phyloP scores from a whole-genome alignment of 2,329 filamentous ascomycete species.

The Cercospora nicotianae region DNA sequence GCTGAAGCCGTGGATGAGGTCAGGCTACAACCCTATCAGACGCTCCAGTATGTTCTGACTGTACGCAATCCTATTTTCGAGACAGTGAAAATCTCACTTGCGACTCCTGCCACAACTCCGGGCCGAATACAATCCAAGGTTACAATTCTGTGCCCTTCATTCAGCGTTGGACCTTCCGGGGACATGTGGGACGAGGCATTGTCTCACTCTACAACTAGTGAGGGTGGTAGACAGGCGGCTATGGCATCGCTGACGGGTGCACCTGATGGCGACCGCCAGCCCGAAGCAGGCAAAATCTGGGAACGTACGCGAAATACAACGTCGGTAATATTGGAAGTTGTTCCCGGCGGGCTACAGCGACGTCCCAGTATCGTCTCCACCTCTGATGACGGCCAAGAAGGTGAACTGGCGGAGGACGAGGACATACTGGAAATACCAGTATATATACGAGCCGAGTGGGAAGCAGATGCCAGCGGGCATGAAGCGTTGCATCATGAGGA shows the following conservation, averaged over 20 bases:
- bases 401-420: conserved; percentile 54
- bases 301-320: conserved; percentile 93
- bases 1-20: conserved; percentile 22
- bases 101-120: conserved; percentile 76
- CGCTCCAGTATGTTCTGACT: conserved; percentile 80
- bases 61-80: conserved; percentile 96
- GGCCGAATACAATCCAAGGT: conserved; percentile 76
- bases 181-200: conserved; percentile 84
- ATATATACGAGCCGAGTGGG: conserved; percentile 91
- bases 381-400: conserved; percentile 42
- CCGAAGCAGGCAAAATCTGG: conserved; percentile 94
- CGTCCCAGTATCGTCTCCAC: conserved; percentile 37
- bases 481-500: conserved; percentile 60
- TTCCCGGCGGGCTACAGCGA: conserved; percentile 55
- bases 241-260: conserved; percentile 38
- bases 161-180: conserved; percentile 92
- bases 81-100: conserved; percentile 79
- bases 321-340: conserved; percentile 86
- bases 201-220: conserved; percentile 41
- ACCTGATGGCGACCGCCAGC: conserved; percentile 57
- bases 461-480: conserved; percentile 60
- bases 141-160: conserved; percentile 90
- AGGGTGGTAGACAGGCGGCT: conserved; percentile 34
- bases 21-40: conserved; percentile 44
- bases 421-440: conserved; percentile 85